Conservation (phyloP, 108 stramenopile species). For the Aureococcus anophagefferens region DNA sequence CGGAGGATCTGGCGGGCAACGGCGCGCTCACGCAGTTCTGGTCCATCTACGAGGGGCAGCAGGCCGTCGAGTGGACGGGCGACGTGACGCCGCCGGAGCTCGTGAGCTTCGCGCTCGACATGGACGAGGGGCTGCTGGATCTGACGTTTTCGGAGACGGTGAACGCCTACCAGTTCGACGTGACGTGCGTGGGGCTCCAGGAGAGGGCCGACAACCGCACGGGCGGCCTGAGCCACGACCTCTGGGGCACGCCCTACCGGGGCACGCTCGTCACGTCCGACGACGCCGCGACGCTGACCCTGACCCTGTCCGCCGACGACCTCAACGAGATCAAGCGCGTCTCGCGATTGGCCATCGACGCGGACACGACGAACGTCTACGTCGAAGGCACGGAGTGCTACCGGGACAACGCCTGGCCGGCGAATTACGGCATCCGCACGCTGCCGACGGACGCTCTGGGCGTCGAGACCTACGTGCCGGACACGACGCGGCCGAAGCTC, state of each 20-base stretch:
- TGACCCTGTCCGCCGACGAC: not conserved
- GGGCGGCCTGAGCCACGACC: not conserved
- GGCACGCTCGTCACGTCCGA: not conserved
- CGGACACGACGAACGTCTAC: not conserved
- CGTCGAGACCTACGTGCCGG: not conserved
- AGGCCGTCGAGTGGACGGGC: not conserved
- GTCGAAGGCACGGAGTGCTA: not conserved
- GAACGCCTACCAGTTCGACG: not conserved
- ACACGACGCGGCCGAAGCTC: constrained; percentile 6
- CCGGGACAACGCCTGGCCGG: not conserved
- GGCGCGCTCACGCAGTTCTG: not conserved
- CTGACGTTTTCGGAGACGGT: constrained; percentile 13
- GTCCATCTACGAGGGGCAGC: constrained; percentile 7
- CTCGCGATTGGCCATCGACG: not conserved
- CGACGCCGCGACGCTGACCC: not conserved
- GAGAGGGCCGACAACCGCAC: not conserved
- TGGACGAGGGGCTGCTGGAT: constrained; percentile 3
- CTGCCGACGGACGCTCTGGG: not conserved
- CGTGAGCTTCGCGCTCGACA: constrained; percentile 4
- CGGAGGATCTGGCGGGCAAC: constrained; percentile 5
- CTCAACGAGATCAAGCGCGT: not conserved
- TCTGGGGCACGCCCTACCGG: not conserved
- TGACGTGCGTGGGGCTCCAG: not conserved
- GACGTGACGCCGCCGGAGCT: constrained; percentile 8
- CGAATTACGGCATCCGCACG: not conserved